phyloP scores from a whole-genome alignment of 2,329 filamentous ascomycete species.

The Fusarium sp. region DNA sequence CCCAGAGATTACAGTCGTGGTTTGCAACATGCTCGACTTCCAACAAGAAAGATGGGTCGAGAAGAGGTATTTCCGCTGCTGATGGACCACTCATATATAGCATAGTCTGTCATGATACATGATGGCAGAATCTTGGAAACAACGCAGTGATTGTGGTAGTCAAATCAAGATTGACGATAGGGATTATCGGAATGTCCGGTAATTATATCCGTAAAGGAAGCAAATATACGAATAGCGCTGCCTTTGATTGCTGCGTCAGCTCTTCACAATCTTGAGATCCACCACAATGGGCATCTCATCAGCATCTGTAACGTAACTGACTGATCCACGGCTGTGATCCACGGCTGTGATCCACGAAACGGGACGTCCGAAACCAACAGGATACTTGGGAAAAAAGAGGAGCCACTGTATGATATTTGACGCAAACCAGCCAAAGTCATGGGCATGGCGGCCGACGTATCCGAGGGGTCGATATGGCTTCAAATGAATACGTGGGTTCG shows the following conservation, averaged over 20 bases:
- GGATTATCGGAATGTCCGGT: neutral
- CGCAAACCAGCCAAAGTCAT: conserved; percentile 4
- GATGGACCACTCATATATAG: conserved; percentile 16
- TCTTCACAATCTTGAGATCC: conserved; percentile 6
- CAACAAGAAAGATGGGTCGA: conserved; percentile 91
- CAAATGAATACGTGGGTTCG: neutral
- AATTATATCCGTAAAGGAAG: conserved; percentile 1
- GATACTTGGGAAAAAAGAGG: conserved; percentile 27
- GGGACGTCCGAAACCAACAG: conserved; percentile 19
- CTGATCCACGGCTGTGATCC: conserved; percentile 17
- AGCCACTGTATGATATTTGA: conserved; percentile 22
- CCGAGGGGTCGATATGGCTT: neutral
- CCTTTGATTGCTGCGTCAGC: neutral
- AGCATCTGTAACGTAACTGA: conserved; percentile 12
- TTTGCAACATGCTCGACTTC: conserved; percentile 83
- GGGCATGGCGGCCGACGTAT: conserved; percentile 22
- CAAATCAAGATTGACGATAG: conserved; percentile 6
- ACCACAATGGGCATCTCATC: conserved; percentile 1
- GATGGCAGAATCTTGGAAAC: neutral
- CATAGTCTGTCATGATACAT: conserved; percentile 13
- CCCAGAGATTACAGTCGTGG: conserved; percentile 85
- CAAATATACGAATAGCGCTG: neutral
- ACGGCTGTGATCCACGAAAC: conserved; percentile 25
- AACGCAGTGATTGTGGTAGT: neutral
- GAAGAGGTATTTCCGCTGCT: conserved; percentile 90